phyloP scores from a whole-genome alignment of 441 rosid genomes.

The Bocquillonia castaneifolia region DNA sequence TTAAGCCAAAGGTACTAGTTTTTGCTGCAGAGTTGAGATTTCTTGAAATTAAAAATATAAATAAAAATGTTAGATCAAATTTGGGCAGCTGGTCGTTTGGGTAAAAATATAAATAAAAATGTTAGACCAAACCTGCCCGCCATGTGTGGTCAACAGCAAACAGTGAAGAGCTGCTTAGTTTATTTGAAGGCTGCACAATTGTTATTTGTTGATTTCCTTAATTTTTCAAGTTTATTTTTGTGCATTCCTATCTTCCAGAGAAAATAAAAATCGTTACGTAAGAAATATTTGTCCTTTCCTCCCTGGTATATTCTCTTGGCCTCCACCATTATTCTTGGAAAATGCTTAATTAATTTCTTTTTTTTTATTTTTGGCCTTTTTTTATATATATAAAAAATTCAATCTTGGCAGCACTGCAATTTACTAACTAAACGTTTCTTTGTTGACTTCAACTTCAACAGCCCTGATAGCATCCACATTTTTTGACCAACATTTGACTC shows the following conservation, averaged over 20 bases:
- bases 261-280: background rate
- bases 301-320: background rate
- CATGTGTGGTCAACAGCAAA: background rate
- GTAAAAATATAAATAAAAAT: background rate
- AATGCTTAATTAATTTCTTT: background rate
- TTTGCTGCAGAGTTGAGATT: background rate
- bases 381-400: background rate
- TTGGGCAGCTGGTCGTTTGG: background rate
- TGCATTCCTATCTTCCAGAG: too few species aligned
- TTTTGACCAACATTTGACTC: background rate
- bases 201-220: too few species aligned
- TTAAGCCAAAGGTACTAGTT: background rate
- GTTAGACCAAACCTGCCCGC: background rate
- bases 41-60: background rate
- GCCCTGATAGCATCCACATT: background rate
- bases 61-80: background rate
- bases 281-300: background rate
- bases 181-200: background rate
- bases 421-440: background rate
- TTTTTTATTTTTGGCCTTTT: background rate
- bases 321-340: background rate
- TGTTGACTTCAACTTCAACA: background rate
- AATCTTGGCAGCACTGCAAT: background rate
- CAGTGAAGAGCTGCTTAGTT: background rate
- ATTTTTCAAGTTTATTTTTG: too few species aligned